These are phyloP conservation scores for Bruguiera parviflora DNA, from an alignment of 345 rosid genomes.

Conservation along the genomic window DNA sequence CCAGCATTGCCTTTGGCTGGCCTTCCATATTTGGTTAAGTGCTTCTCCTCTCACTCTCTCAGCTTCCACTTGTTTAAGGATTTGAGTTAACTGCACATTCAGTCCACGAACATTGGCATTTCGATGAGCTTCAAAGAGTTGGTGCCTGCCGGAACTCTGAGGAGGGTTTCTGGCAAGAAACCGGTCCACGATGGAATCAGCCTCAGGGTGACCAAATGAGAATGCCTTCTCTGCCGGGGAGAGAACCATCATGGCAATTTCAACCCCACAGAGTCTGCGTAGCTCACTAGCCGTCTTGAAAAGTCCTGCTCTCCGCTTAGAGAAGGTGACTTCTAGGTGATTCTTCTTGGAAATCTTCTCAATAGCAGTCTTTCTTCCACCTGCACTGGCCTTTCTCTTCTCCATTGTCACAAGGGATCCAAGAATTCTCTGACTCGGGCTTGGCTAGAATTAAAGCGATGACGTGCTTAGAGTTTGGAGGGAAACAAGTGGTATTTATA, in stretches of 20 bases:
- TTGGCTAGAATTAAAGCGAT: neutral
- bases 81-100: constrained; percentile 2
- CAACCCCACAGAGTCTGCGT: constrained; percentile 20
- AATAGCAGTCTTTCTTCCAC: constrained; percentile 11
- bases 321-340: constrained; percentile 19
- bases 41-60: constrained; percentile 16
- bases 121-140: constrained; percentile 16
- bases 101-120: constrained; percentile 19
- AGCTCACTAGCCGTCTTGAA: constrained; percentile 23
- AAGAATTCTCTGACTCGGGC: neutral
- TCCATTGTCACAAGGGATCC: neutral
- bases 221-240: constrained; percentile 13
- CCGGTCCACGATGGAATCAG: constrained; percentile 7
- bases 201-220: constrained; percentile 16
- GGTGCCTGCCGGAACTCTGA: neutral
- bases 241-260: constrained; percentile 9
- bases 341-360: constrained; percentile 13
- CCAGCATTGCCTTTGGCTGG: constrained; percentile 10
- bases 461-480: neutral
- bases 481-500: neutral
- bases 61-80: constrained; percentile 2
- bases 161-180: constrained; percentile 2
- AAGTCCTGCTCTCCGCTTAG: constrained; percentile 14
- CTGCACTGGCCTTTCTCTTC: constrained; percentile 6
- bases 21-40: constrained; percentile 9